Percentiles rank a stretch among this genome's conserved stretches.
These are phyloP conservation scores for Geranium brycei DNA, from an alignment of 345 rosid genomes.

Conservation along the genomic window DNA sequence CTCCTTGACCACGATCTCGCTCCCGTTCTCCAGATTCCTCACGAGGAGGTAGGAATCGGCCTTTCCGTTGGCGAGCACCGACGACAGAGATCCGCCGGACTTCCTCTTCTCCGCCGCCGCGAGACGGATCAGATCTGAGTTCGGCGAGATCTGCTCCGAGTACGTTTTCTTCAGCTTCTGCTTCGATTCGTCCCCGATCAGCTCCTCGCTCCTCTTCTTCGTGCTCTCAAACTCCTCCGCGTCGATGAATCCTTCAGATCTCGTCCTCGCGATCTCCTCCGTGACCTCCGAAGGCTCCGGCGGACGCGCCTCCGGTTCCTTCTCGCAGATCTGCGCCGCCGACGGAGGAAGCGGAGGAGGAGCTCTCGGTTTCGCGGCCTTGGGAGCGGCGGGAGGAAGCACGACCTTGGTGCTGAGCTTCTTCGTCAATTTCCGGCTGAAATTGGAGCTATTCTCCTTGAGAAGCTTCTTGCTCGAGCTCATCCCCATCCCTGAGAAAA, in stretches of 20 bases:
- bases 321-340: background rate
- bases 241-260: slow-evolving; percentile 37
- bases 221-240: slow-evolving; percentile 7
- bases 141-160: slow-evolving; percentile 23
- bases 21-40: slow-evolving; percentile 77
- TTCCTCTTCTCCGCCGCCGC: slow-evolving; percentile 7
- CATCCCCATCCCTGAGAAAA: slow-evolving; percentile 72
- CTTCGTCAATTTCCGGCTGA: slow-evolving; percentile 17
- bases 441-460: slow-evolving; percentile 17
- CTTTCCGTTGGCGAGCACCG: slow-evolving; percentile 14
- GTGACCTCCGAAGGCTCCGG: slow-evolving; percentile 14
- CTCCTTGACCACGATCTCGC: slow-evolving; percentile 77
- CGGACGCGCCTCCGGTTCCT: no score
- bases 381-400: slow-evolving; percentile 1
- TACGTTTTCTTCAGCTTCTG: slow-evolving; percentile 56
- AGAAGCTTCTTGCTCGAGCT: slow-evolving; percentile 26
- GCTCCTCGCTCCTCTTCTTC: slow-evolving; percentile 46
- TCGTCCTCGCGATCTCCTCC: slow-evolving; percentile 42
- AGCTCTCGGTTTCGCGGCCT: background rate
- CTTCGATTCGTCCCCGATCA: slow-evolving; percentile 48
- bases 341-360: background rate
- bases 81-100: no score
- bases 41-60: slow-evolving; percentile 40
- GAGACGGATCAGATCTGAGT: slow-evolving; percentile 28
- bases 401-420: slow-evolving; percentile 3